These are phyloP conservation scores for Senna siamea DNA, from an alignment of 306 rosid species.

Conservation along the genomic window DNA sequence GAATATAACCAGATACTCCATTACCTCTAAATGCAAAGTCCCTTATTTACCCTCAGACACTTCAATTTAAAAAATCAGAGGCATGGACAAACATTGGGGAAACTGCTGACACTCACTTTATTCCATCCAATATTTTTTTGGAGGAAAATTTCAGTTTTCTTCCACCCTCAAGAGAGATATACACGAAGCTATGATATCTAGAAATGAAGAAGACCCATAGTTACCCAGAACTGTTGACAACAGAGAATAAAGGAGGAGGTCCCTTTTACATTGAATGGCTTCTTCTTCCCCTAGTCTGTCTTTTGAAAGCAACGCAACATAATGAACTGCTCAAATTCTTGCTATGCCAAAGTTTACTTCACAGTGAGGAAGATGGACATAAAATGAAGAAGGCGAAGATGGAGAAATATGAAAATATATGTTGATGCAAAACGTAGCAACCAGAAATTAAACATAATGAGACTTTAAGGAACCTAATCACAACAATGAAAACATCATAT, in stretches of 20 bases:
- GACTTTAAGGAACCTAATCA: background rate
- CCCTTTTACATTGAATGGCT: no score
- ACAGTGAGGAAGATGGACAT: no score
- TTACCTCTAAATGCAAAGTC: background rate
- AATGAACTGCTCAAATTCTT: no score
- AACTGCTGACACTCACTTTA: background rate
- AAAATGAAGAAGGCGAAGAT: no score
- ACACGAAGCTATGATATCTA: background rate
- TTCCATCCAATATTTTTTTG: background rate
- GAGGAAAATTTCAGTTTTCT: no score
- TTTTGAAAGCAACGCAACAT: no score
- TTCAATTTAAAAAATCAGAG: background rate
- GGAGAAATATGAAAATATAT: background rate
- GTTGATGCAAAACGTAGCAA: background rate
- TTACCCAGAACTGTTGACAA: no score
- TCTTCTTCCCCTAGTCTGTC: no score
- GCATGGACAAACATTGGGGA: background rate
- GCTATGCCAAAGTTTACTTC: no score
- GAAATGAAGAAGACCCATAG: background rate
- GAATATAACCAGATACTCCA: background rate
- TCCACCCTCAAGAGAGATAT: background rate
- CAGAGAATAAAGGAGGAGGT: no score
- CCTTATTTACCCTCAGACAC: no score
- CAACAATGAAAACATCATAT: background rate
- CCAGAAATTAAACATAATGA: conserved; percentile 9